Evolutionary conservation across 2,329 filamentous ascomycete genomes (phyloP), one percentile per base, ranked within the genome.

Genomic region (Hypoxylon sp.): DNA sequence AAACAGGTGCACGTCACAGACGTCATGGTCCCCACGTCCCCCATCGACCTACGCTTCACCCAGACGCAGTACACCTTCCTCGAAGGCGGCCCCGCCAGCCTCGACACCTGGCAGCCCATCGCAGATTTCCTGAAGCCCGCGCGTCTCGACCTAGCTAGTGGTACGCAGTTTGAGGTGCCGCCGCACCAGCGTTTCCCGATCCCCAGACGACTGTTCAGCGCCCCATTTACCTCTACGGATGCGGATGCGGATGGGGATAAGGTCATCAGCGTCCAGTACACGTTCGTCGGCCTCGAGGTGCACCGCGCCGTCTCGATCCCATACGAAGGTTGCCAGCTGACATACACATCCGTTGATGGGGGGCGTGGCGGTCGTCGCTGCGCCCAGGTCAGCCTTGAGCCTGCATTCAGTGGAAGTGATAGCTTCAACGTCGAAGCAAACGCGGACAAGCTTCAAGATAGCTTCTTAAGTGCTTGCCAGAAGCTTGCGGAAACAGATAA

Each of bases 281-380:
- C 78, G 15, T 85, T 87, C 71, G 77, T 79, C 49, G 84, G 84
- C 6, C 76, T 86, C 1, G 84, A 88, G 68, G 76, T 87, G 39
- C 83, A 81, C 47, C 82, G 83, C 59, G 74, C 77, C 22, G 73
- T 82, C 48, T 75, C 81, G 8, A 74, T 80, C 39, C 71, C 78
- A 1, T 82, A 80, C 72, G 64, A 76, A 6, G 79, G 77, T 44
- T 80, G 83, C 73, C 80, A 72, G 10, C 74, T 88, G 7, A 78
- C 77, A 6, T 86, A 87, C 77, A 83, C 79, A 19, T 81, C 78
- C 68, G 78, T 86, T 64, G 81, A 87, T 63, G 83, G 79, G 4
- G 84, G 84, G 0, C 78, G 79, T 52, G 81, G 83, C 60, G 82
- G 81, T 51, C 84, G 84, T 5, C 81, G 80, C 11, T 78, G 82